These are phyloP conservation scores for Stemphylium vesicarium DNA, from an alignment of 2,329 filamentous ascomycete genomes.

Conservation along the genomic window DNA sequence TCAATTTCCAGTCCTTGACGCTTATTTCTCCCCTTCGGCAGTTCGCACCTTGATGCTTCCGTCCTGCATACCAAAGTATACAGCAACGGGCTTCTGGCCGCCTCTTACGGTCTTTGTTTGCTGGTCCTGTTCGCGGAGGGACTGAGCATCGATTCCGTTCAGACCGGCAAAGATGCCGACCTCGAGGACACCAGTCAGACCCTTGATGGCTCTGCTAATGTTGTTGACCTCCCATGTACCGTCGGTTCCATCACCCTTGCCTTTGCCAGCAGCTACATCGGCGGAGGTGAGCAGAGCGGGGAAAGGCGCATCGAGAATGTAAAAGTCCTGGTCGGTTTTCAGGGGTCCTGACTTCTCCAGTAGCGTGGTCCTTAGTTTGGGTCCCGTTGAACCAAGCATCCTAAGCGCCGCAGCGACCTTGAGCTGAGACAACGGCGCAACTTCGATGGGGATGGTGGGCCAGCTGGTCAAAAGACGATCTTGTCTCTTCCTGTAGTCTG, in stretches of 20 bases:
- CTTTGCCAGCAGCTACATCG: slow-evolving; percentile 56
- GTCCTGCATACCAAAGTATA: slow-evolving; percentile 90
- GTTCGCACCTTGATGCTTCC: slow-evolving; percentile 52
- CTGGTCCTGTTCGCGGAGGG: slow-evolving; percentile 47
- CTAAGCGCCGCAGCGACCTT: slow-evolving; percentile 76
- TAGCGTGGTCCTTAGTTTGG: slow-evolving; percentile 73
- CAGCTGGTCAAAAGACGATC: slow-evolving; percentile 75
- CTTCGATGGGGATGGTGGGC: slow-evolving; percentile 90
- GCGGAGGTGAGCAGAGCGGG: slow-evolving; percentile 68
- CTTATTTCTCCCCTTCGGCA: slow-evolving; percentile 31
- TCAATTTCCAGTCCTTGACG: not conserved
- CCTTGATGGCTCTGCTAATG: slow-evolving; percentile 76
- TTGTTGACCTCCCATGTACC: slow-evolving; percentile 81
- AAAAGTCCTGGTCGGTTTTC: slow-evolving; percentile 84
- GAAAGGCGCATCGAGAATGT: slow-evolving; percentile 93
- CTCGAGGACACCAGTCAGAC: slow-evolving; percentile 85
- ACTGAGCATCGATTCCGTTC: slow-evolving; percentile 73
- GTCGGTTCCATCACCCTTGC: slow-evolving; percentile 61
- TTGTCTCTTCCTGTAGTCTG: slow-evolving; percentile 90
- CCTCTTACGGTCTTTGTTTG: slow-evolving; percentile 51
- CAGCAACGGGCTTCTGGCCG: slow-evolving; percentile 89
- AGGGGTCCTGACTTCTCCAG: slow-evolving; percentile 82
- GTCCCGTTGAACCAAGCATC: slow-evolving; percentile 73
- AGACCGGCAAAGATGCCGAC: slow-evolving; percentile 87
- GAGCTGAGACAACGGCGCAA: slow-evolving; percentile 81